phyloP scores from a whole-genome alignment of 75 land plant species.

The Isoetes taiwanensis region DNA sequence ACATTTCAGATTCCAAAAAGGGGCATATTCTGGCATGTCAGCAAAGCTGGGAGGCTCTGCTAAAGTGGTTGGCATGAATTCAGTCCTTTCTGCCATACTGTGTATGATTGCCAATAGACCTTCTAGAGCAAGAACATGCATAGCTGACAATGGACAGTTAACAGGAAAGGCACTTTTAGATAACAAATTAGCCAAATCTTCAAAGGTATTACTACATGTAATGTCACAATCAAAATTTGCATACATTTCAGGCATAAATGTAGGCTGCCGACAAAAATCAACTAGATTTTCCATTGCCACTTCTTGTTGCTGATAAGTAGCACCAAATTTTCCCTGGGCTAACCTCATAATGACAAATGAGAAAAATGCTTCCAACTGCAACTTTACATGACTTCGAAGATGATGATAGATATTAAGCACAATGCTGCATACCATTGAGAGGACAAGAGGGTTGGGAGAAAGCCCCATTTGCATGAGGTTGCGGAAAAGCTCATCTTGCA shows the following conservation, averaged over 20 bases:
- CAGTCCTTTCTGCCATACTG: slow-evolving; percentile 81
- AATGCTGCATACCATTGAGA: slow-evolving; percentile 91
- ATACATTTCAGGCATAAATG: slow-evolving; percentile 96
- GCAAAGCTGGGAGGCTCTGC: slow-evolving; percentile 13
- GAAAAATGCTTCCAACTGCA: slow-evolving; percentile 96
- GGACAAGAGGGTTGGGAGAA: slow-evolving; percentile 68
- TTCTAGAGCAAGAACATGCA: slow-evolving; percentile 92
- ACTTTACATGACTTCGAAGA: slow-evolving; percentile 54
- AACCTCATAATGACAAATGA: slow-evolving; percentile 78
- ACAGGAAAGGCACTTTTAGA: slow-evolving; percentile 98
- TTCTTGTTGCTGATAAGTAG: slow-evolving; percentile 92
- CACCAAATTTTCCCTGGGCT: slow-evolving; percentile 73
- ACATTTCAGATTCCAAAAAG: slow-evolving; percentile 87
- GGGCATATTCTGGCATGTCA: slow-evolving; percentile 41
- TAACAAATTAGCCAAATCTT: slow-evolving; percentile 80
- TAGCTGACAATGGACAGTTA: slow-evolving; percentile 74
- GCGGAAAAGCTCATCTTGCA: slow-evolving; percentile 88
- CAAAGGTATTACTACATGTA: slow-evolving; percentile 88
- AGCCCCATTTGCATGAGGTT: slow-evolving; percentile 94
- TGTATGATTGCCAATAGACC: slow-evolving; percentile 88
- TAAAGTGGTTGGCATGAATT: too few relatives aligned
- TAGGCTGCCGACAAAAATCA: slow-evolving; percentile 87
- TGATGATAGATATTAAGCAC: slow-evolving; percentile 90
- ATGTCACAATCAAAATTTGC: slow-evolving; percentile 94
- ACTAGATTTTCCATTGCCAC: slow-evolving; percentile 98